phyloP scores from a whole-genome alignment of 352 stramenopile genomes.

The Thraustochytrium striatum region DNA sequence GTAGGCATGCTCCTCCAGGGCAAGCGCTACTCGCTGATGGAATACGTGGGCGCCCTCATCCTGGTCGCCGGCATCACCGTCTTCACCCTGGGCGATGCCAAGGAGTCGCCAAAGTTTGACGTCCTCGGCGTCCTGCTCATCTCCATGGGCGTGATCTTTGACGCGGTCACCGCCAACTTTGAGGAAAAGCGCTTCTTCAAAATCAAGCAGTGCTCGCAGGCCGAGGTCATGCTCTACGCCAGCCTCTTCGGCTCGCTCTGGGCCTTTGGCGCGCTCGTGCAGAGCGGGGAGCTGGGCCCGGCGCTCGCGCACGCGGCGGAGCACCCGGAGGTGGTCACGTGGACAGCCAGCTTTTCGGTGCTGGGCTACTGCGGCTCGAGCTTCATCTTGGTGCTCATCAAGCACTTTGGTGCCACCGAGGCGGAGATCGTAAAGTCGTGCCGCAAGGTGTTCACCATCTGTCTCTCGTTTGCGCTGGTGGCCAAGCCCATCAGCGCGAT shows the following conservation, averaged over 20 bases:
- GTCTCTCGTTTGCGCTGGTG: conserved; percentile 42
- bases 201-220: conserved; percentile 37
- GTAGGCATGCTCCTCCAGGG: conserved; percentile 51
- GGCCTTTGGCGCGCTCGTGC: conserved; percentile 6
- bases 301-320: not conserved
- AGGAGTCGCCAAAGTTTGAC: conserved; percentile 40
- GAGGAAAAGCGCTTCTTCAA: conserved; percentile 48
- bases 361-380: conserved; percentile 37
- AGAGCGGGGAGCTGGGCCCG: conserved; percentile 15
- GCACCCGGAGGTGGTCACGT: conserved; percentile 32
- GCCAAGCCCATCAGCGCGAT: conserved; percentile 45
- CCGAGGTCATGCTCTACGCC: conserved; percentile 49
- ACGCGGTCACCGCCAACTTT: conserved; percentile 47
- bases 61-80: conserved; percentile 38
- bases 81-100: conserved; percentile 35
- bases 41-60: conserved; percentile 45
- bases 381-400: conserved; percentile 46
- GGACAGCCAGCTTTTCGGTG: conserved; percentile 33
- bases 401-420: conserved; percentile 43
- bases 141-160: conserved; percentile 30
- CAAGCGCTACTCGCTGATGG: conserved; percentile 41
- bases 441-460: conserved; percentile 40
- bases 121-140: conserved; percentile 42
- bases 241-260: conserved; percentile 31
- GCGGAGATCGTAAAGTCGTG: conserved; percentile 49